Percentiles rank a stretch among this genome's conserved stretches.
Conservation (phyloP, 1,284 basidiomycete genomes). For the Rhodofomes roseus region DNA sequence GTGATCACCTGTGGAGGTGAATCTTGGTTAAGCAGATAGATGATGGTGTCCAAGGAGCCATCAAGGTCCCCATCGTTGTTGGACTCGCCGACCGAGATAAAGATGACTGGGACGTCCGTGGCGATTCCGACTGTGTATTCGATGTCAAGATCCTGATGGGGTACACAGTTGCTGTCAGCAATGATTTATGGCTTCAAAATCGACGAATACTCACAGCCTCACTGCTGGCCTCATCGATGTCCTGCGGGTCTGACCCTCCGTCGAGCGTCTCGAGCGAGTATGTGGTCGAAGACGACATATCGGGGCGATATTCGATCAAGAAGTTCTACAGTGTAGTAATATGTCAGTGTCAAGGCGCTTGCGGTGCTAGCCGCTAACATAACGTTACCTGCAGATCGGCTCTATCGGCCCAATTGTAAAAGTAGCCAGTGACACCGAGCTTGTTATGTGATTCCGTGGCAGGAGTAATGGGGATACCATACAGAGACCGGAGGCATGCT, state of each 20-base stretch:
- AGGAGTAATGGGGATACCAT: conserved; percentile 47
- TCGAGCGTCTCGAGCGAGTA: conserved; percentile 12
- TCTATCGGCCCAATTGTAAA: conserved; percentile 47
- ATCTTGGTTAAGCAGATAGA: conserved; percentile 24
- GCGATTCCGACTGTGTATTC: conserved; percentile 61
- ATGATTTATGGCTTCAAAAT: neutral
- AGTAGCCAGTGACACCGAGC: conserved; percentile 54
- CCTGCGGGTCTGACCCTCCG: conserved; percentile 32
- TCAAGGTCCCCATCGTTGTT: conserved; percentile 18
- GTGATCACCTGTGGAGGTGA: conserved; percentile 31
- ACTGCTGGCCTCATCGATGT: conserved; percentile 10
- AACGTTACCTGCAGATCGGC: conserved; percentile 39
- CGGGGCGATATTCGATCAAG: conserved; percentile 42
- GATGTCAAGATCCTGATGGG: conserved; percentile 44
- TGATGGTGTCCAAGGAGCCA: conserved; percentile 29
- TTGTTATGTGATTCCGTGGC: conserved; percentile 39
- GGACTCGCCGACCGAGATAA: conserved; percentile 16
- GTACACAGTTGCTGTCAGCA: neutral
- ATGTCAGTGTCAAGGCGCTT: neutral
- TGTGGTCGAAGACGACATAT: conserved; percentile 33
- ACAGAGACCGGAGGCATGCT: conserved; percentile 50
- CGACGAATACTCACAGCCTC: conserved; percentile 15
- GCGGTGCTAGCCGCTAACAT: neutral
- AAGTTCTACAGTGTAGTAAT: conserved; percentile 38
- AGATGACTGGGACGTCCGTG: conserved; percentile 38